phyloP scores from a whole-genome alignment of 2,329 filamentous ascomycete species.

The Cladophialophora carrionii region DNA sequence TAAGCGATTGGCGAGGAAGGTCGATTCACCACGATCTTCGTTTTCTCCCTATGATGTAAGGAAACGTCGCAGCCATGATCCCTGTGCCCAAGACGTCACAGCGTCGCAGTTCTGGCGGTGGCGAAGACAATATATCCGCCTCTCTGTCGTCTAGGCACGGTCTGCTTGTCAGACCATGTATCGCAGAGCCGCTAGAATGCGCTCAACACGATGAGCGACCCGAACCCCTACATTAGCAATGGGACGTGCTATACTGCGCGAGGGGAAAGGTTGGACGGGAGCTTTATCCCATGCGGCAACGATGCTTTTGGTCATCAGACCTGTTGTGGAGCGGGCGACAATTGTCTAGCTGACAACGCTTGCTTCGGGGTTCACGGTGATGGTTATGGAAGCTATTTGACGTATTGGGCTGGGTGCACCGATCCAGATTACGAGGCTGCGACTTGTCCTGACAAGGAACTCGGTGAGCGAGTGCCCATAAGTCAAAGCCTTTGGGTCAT shows the following conservation, averaged over 20 bases:
- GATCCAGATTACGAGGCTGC: slow-evolving; percentile 42
- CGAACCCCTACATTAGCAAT: slow-evolving; percentile 42
- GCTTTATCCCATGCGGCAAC: slow-evolving; percentile 45
- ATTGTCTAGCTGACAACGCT: slow-evolving; percentile 42
- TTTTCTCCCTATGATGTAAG: slow-evolving; percentile 19
- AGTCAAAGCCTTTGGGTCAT: neutral
- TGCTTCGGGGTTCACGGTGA: slow-evolving; percentile 38
- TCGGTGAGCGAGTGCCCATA: slow-evolving; percentile 15
- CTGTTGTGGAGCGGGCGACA: slow-evolving; percentile 44
- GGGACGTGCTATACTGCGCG: slow-evolving; percentile 43
- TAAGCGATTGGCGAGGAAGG: slow-evolving; percentile 25
- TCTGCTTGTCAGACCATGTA: slow-evolving; percentile 3
- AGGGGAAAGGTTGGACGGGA: slow-evolving; percentile 21
- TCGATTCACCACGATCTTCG: slow-evolving; percentile 4
- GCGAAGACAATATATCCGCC: neutral
- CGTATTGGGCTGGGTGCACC: slow-evolving; percentile 48
- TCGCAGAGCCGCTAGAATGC: slow-evolving; percentile 13
- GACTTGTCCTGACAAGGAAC: slow-evolving; percentile 45
- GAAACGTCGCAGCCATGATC: neutral
- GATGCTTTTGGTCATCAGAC: slow-evolving; percentile 40
- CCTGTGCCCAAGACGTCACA: slow-evolving; percentile 6
- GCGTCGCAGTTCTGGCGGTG: neutral
- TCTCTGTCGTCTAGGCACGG: neutral
- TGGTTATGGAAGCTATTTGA: slow-evolving; percentile 35
- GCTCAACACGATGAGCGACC: slow-evolving; percentile 17